Conservation (phyloP, 1,284 basidiomycete species). For the Anthracocystis setariae region DNA sequence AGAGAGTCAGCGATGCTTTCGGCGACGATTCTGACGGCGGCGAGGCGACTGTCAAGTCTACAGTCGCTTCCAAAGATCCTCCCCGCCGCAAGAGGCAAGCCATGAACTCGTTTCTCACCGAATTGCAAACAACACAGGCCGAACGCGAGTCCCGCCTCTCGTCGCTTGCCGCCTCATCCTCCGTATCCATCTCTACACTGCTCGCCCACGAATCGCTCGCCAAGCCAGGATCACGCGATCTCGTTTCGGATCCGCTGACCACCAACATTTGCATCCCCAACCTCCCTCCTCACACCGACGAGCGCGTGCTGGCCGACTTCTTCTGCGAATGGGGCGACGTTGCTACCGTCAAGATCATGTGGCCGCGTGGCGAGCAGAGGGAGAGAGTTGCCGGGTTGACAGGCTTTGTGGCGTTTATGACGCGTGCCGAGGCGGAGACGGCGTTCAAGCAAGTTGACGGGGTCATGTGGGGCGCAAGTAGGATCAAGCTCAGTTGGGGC, state of each 20-base stretch:
- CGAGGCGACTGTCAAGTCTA: conserved; percentile 10
- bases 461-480: conserved; percentile 86
- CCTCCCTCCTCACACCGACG: conserved; percentile 83
- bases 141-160: conserved; percentile 81
- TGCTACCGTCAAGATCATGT: conserved; percentile 70
- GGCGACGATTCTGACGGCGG: conserved; percentile 36
- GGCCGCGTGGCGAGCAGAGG: conserved; percentile 70
- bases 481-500: conserved; percentile 90
- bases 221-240: conserved; percentile 78
- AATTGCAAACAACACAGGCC: conserved; percentile 76
- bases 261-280: conserved; percentile 90
- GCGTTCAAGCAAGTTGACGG: conserved; percentile 89
- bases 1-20: conserved; percentile 24
- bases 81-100: conserved; percentile 42
- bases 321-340: conserved; percentile 75
- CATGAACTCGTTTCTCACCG: conserved; percentile 53
- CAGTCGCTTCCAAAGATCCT: conserved; percentile 20
- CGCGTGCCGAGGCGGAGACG: conserved; percentile 84
- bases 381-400: conserved; percentile 79
- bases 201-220: conserved; percentile 81
- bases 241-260: conserved; percentile 80
- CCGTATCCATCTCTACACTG: conserved; percentile 36
- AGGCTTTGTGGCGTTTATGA: conserved; percentile 97
- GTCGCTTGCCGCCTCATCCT: conserved; percentile 21
- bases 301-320: conserved; percentile 83